These are phyloP conservation scores for Blepharisma japonicum DNA, from an alignment of 73 alveolate species.

Conservation along the genomic window DNA sequence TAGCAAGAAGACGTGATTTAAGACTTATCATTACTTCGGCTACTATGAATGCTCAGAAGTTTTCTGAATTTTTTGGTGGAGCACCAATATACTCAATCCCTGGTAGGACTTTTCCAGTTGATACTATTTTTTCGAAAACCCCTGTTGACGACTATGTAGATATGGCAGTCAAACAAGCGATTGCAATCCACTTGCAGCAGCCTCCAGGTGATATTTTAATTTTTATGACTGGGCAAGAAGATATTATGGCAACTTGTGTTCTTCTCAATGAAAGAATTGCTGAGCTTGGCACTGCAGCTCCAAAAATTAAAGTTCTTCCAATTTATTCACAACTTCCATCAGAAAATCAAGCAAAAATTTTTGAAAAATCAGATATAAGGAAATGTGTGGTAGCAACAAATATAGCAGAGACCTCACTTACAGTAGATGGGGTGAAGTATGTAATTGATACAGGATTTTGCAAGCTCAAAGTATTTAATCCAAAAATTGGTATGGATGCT, in stretches of 20 bases:
- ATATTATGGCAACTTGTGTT: conserved; percentile 96
- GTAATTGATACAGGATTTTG: conserved; percentile 99
- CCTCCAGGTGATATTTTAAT: conserved; percentile 97
- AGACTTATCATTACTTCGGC: conserved; percentile 99
- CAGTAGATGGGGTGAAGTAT: conserved; percentile 99
- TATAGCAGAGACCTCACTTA: conserved; percentile 99
- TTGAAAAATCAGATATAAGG: conserved; percentile 94
- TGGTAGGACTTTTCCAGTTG: conserved; percentile 99
- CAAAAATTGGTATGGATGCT: conserved; percentile 99
- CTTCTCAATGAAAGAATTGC: conserved; percentile 86
- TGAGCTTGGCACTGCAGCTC: conserved; percentile 90
- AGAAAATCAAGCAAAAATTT: conserved; percentile 98
- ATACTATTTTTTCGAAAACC: conserved; percentile 81
- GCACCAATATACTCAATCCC: conserved; percentile 99
- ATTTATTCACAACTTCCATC: conserved; percentile 98
- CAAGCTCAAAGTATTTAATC: conserved; percentile 98
- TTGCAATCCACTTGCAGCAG: conserved; percentile 94
- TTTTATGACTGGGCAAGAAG: conserved; percentile 99
- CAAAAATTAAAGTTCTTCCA: conserved; percentile 97
- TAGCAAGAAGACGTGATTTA: conserved; percentile 91
- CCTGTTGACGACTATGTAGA: conserved; percentile 99
- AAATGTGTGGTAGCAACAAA: conserved; percentile 99
- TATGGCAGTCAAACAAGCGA: conserved; percentile 98
- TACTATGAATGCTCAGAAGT: conserved; percentile 99
- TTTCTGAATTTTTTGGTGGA: conserved; percentile 97